Evolutionary conservation across 108 stramenopile species (phyloP).

Genomic region (Fragilariopsis cylindrus): DNA sequence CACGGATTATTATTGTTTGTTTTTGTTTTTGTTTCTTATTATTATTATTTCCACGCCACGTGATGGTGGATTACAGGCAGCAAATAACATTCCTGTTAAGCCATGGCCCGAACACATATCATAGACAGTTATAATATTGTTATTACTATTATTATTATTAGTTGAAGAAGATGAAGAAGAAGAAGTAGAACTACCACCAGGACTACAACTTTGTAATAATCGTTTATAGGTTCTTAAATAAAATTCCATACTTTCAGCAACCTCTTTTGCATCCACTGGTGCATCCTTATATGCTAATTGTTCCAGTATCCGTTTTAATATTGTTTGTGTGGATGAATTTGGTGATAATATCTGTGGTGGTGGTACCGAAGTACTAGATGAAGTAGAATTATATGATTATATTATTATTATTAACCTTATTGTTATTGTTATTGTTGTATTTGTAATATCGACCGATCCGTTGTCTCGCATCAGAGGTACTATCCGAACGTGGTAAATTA

Average conservation of each 20-base stretch:
- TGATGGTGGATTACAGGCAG: constrained; percentile 57
- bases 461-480: constrained; percentile 30
- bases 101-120: constrained; percentile 60
- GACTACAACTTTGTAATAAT: constrained; percentile 36
- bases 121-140: constrained; percentile 28
- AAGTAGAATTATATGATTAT: background rate
- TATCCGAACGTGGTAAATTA: constrained; percentile 29
- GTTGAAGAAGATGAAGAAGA: background rate
- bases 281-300: constrained; percentile 53
- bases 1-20: background rate
- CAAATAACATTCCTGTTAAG: constrained; percentile 54
- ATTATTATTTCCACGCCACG: background rate
- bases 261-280: constrained; percentile 58
- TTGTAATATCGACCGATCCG: constrained; percentile 40
- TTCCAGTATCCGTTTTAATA: constrained; percentile 44
- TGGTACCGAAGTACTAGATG: background rate
- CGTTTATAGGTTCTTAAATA: constrained; percentile 50
- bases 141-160: background rate
- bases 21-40: background rate
- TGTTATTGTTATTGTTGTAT: constrained; percentile 10
- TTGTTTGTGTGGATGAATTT: constrained; percentile 37
- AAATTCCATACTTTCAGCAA: constrained; percentile 55
- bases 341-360: background rate
- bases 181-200: background rate
- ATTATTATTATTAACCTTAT: background rate